Percentiles rank a stretch among this genome's conserved stretches.
phyloP scores from a whole-genome alignment of 2,329 filamentous ascomycete genomes.

The Cordyceps tenuipes region DNA sequence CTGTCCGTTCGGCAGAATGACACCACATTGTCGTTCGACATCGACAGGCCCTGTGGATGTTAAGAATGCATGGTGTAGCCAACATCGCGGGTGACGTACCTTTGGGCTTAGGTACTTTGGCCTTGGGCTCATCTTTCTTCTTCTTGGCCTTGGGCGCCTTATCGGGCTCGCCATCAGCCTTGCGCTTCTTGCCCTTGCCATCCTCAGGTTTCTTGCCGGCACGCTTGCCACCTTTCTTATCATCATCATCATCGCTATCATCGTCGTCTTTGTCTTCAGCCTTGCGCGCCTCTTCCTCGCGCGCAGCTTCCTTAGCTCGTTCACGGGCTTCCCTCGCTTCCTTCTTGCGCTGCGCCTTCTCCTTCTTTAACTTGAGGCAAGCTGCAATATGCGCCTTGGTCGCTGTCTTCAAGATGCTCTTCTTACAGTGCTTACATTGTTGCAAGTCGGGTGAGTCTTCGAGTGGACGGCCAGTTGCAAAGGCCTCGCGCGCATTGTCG shows the following conservation, averaged over 20 bases:
- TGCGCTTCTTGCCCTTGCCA: constrained; percentile 68
- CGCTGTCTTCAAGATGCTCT: constrained; percentile 67
- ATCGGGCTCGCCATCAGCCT: constrained; percentile 66
- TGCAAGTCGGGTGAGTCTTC: constrained; percentile 73
- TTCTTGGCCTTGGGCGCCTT: constrained; percentile 85
- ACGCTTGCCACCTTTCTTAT: constrained; percentile 38
- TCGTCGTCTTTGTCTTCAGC: constrained; percentile 42
- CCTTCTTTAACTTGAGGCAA: constrained; percentile 77
- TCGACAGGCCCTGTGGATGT: constrained; percentile 63
- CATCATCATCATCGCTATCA: constrained; percentile 39
- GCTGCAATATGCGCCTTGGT: constrained; percentile 73
- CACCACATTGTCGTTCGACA: constrained; percentile 89
- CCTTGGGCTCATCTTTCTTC: constrained; percentile 87
- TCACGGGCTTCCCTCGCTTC: constrained; percentile 64
- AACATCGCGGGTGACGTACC: constrained; percentile 33
- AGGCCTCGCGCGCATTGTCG: constrained; percentile 67
- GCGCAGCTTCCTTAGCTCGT: constrained; percentile 53
- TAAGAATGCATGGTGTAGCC: constrained; percentile 13
- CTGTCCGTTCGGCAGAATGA: constrained; percentile 73
- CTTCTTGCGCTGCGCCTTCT: constrained; percentile 70
- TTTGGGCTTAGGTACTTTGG: constrained; percentile 77
- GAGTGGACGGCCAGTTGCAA: constrained; percentile 71
- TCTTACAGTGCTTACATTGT: constrained; percentile 91
- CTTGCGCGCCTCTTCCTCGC: constrained; percentile 47
- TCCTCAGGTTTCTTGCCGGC: constrained; percentile 57